Conservation (phyloP, 768 basidiomycete genomes). For the Lactarius tabidus region DNA sequence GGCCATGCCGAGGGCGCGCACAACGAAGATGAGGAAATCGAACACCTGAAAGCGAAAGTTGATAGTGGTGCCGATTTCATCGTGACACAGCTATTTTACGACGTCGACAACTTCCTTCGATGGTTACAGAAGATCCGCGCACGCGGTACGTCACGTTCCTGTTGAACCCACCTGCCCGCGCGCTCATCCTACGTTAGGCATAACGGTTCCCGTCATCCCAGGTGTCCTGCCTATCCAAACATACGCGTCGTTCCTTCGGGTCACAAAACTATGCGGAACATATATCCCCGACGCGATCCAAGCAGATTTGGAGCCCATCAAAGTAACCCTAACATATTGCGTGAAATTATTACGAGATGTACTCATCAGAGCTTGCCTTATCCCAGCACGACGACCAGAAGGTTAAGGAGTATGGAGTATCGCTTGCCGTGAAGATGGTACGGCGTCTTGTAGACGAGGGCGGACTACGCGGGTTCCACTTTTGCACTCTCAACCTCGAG, state of each 20-base stretch:
- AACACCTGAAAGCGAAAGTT: constrained; percentile 77
- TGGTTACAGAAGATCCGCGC: constrained; percentile 74
- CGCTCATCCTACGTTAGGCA: constrained; percentile 49
- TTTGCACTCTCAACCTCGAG: constrained; percentile 96
- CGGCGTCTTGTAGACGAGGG: constrained; percentile 50
- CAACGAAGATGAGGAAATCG: constrained; percentile 60
- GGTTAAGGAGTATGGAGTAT: constrained; percentile 93
- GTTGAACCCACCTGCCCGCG: not conserved
- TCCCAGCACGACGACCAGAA: constrained; percentile 84
- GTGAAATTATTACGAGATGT: not conserved
- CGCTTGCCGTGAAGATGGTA: constrained; percentile 80
- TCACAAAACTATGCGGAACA: constrained; percentile 85
- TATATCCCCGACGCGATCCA: constrained; percentile 66
- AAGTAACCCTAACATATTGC: constrained; percentile 44
- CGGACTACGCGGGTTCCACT: constrained; percentile 73
- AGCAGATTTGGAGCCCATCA: constrained; percentile 66
- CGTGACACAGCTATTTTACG: constrained; percentile 95
- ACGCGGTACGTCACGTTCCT: constrained; percentile 46
- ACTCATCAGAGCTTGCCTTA: not conserved
- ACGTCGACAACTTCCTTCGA: constrained; percentile 76
- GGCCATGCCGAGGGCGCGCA: constrained; percentile 65
- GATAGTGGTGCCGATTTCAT: constrained; percentile 96
- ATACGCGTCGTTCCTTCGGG: constrained; percentile 85
- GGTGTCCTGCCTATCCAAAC: constrained; percentile 99
- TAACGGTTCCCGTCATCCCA: constrained; percentile 86